Conservation (phyloP, 2,329 filamentous ascomycete genomes). For the Calonectria pseudoturangicola region DNA sequence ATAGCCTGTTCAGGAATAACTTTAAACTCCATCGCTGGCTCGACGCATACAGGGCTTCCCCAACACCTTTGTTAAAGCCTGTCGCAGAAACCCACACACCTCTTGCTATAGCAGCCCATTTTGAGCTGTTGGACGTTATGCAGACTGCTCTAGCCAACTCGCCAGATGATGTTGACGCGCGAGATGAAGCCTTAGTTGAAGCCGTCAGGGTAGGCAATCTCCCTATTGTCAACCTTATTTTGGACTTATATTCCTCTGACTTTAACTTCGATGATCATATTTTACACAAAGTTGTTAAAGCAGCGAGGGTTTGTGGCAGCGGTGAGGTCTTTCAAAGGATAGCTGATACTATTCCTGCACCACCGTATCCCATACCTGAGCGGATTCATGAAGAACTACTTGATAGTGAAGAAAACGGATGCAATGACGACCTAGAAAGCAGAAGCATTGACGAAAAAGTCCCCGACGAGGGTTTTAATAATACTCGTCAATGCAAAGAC, state of each 20-base stretch:
- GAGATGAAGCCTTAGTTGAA: constrained; percentile 21
- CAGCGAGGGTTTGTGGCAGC: neutral
- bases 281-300: constrained; percentile 9
- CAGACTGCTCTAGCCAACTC: neutral
- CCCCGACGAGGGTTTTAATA: no score
- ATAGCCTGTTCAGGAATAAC: neutral
- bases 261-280: constrained; percentile 15
- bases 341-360: constrained; percentile 12
- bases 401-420: no score
- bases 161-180: neutral
- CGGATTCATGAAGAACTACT: no score
- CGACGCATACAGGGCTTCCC: constrained; percentile 9
- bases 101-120: constrained; percentile 30
- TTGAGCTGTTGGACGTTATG: constrained; percentile 6
- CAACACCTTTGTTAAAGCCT: neutral
- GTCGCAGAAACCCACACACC: neutral
- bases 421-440: no score
- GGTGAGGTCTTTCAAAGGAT: constrained; percentile 10
- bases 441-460: no score
- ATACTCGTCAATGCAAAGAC: no score
- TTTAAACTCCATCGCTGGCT: constrained; percentile 17
- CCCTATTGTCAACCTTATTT: neutral
- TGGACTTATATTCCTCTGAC: constrained; percentile 5
- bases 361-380: neutral
- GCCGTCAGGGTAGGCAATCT: constrained; percentile 6